Percentiles rank a stretch among this genome's conserved stretches.
Evolutionary conservation across 78 protist genomes (phyloP).

Genomic region (Acrasis kona): DNA sequence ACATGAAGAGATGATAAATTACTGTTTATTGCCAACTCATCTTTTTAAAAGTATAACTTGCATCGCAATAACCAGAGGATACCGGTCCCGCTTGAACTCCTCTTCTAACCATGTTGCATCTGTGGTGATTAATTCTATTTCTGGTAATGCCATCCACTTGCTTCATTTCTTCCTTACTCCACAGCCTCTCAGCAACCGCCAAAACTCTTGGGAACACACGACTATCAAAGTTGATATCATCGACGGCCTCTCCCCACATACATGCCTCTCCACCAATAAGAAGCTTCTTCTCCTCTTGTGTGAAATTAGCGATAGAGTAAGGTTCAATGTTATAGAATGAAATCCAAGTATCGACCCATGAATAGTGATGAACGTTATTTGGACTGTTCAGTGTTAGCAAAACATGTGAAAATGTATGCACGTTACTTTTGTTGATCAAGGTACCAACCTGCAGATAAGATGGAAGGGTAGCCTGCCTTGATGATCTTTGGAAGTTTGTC

Average conservation of each 20-base stretch:
- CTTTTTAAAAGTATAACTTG: background rate
- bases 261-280: conserved; percentile 50
- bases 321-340: conserved; percentile 41
- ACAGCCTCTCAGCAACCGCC: conserved; percentile 65
- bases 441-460: conserved; percentile 8
- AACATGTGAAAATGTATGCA: conserved; percentile 16
- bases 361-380: conserved; percentile 44
- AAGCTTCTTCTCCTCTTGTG: background rate
- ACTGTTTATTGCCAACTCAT: too few species aligned
- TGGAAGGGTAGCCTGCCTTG: background rate
- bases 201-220: conserved; percentile 52
- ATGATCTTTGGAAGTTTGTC: conserved; percentile 11
- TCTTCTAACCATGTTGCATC: background rate
- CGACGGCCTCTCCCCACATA: conserved; percentile 66
- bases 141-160: background rate
- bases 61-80: background rate
- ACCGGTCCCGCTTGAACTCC: background rate
- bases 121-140: background rate
- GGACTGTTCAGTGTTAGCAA: background rate
- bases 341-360: conserved; percentile 29
- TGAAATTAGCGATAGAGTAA: conserved; percentile 5
- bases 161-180: conserved; percentile 25
- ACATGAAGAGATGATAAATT: too few species aligned
- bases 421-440: background rate
- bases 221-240: conserved; percentile 11